Conservation (phyloP, 2,329 filamentous ascomycete species). For the Colletotrichum eremochloae region DNA sequence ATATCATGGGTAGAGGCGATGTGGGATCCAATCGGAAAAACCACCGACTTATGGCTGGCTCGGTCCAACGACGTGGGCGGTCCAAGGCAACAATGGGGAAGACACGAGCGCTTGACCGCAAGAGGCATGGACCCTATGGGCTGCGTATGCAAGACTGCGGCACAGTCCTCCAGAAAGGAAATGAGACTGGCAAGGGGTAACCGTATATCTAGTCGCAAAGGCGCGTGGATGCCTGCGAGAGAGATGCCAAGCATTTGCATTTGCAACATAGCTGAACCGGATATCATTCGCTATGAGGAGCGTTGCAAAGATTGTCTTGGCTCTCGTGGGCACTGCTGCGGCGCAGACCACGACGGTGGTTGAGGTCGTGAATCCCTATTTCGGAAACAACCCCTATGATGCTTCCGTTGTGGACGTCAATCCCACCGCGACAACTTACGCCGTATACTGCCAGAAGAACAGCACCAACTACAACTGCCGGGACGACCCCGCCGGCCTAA, state of each 20-base stretch:
- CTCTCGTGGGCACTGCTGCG: conserved; percentile 37
- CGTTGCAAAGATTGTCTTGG: conserved; percentile 5
- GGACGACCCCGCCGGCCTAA: conserved; percentile 34
- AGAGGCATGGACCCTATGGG: not conserved
- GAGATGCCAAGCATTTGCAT: not conserved
- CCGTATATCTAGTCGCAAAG: not conserved
- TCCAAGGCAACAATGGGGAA: not conserved
- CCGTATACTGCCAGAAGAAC: conserved; percentile 46
- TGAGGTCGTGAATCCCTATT: conserved; percentile 47
- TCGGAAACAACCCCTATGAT: conserved; percentile 44
- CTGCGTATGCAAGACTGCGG: not conserved
- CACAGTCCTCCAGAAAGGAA: not conserved
- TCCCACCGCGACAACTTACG: conserved; percentile 49
- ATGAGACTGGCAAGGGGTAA: not conserved
- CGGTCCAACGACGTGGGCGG: not conserved
- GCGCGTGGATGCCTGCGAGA: too few species aligned
- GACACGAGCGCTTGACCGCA: conserved; percentile 6
- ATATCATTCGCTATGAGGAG: not conserved
- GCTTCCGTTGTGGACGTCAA: conserved; percentile 51
- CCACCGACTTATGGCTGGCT: not conserved
- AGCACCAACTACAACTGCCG: conserved; percentile 46
- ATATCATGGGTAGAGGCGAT: not conserved
- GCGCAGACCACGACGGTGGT: conserved; percentile 47
- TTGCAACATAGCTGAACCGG: not conserved
- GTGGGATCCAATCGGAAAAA: conserved; percentile 21